Base-by-base conservation (phyloP, 2,329 filamentous ascomycete species). In the Conoideocrella luteorostrata region DNA sequence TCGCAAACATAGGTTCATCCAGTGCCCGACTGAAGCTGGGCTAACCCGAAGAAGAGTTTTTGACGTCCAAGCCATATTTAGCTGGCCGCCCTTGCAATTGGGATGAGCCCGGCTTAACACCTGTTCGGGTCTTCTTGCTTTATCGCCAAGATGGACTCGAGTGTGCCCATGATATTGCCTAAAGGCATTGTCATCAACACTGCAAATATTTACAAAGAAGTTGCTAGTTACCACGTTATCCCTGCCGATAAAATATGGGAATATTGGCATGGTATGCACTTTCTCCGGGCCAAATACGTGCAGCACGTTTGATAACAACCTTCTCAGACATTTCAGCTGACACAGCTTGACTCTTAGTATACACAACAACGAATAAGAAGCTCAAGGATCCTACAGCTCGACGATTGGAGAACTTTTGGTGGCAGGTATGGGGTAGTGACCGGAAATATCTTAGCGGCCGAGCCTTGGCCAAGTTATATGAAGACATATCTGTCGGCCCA, bases 321-420 rank as follows among this genome's bases (percentile, higher is more conserved):
- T 24, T n/a, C 17, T 26, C 18, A 17, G 24, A 23, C 17, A 28
- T 23, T 32, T n/a, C 15, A 29, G 39, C 38, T 45, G 29, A 41
- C 42, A 7, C 13, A 7, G 4, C 23, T 21, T 40, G 21, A 17
- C 36, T 39, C 36, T 24, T 50, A 82, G 78, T 79, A 5, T 82
- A 81, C 52, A 78, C 78, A 10, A 78, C 71, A 23, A 82, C 76
- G 13, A 74, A 75, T 49, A 74, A 75, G 53, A 71, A 71, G 51
- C 68, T 81, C 24, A 68, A 72, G 47, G 78, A 82, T 52, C 78
- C 78, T n/a, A 82, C 77, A 3, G 77, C 78, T 22, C 74, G 73
- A 46, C 75, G 79, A 15, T 62, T 82, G 17, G 78, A 82, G 55
- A 78, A 81, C 53, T 80, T 81, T 51, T 83, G 78, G 78, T 82